A percentile compares a stretch with the other conserved stretches of the same genome.
Conservation (phyloP, 768 basidiomycete genomes). For the Pisolithus marmoratus region DNA sequence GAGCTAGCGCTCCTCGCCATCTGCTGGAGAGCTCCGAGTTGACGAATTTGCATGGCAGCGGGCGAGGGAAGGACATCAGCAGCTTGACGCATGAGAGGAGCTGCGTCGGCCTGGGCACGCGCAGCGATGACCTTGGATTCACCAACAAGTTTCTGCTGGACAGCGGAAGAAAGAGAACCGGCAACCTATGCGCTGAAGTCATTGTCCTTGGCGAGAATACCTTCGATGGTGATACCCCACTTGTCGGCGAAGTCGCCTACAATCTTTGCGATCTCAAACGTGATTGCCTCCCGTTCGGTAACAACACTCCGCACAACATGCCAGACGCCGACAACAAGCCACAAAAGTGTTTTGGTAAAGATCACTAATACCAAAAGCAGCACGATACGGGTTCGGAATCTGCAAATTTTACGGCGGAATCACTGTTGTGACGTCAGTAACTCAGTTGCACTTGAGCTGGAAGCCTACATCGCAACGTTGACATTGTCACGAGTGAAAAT, state of each 20-base stretch:
- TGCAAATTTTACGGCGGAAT: conserved; percentile 94
- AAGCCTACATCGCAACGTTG: conserved; percentile 83
- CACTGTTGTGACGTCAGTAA: conserved; percentile 38
- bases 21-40: conserved; percentile 90
- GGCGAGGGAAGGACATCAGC: conserved; percentile 92
- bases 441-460: neutral
- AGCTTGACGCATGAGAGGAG: conserved; percentile 93
- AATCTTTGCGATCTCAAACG: conserved; percentile 94
- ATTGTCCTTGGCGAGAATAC: conserved; percentile 92
- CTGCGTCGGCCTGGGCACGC: conserved; percentile 91
- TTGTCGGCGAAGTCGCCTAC: conserved; percentile 89
- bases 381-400: conserved; percentile 84
- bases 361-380: conserved; percentile 90
- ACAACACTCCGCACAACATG: conserved; percentile 93
- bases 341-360: conserved; percentile 85
- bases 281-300: conserved; percentile 94
- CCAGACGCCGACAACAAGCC: conserved; percentile 96
- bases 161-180: conserved; percentile 87
- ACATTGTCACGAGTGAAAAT: conserved; percentile 97
- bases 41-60: conserved; percentile 97
- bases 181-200: conserved; percentile 89
- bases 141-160: conserved; percentile 95
- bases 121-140: conserved; percentile 96
- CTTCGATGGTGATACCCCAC: conserved; percentile 97
- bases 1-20: conserved; percentile 87